Percentiles rank a stretch among this genome's conserved stretches.
Conservation (phyloP, 176 grass and related monocot species). For the Eleusine coracana region DNA sequence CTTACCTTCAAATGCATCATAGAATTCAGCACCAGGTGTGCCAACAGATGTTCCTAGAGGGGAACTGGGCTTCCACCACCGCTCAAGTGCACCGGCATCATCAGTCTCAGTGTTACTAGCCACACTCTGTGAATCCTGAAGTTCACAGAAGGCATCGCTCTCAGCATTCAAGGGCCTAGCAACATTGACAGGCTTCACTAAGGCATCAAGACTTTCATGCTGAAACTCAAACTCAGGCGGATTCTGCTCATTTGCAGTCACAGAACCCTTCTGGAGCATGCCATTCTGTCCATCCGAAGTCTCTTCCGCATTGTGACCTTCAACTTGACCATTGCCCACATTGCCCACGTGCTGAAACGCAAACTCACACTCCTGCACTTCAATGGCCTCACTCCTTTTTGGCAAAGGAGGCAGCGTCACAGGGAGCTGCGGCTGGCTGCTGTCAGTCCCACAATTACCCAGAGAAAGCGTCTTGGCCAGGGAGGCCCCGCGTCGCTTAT, state of each 20-base stretch:
- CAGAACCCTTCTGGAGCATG: constrained; percentile 25
- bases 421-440: constrained; percentile 17
- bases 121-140: constrained; percentile 59
- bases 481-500: constrained; percentile 74
- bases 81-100: constrained; percentile 46
- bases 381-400: constrained; percentile 15
- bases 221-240: constrained; percentile 44
- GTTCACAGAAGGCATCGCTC: constrained; percentile 68
- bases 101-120: constrained; percentile 63
- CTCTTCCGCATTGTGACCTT: constrained; percentile 14
- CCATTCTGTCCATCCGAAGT: constrained; percentile 4
- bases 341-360: background rate
- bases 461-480: constrained; percentile 53
- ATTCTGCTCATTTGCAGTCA: constrained; percentile 30
- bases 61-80: constrained; percentile 57
- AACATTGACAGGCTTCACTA: constrained; percentile 39
- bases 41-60: constrained; percentile 38
- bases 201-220: constrained; percentile 32
- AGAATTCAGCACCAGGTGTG: constrained; percentile 70
- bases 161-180: constrained; percentile 34
- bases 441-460: constrained; percentile 35
- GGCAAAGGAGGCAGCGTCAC: constrained; percentile 19
- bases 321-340: constrained; percentile 4
- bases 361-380: constrained; percentile 43
- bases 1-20: constrained; percentile 92